Evolutionary conservation across 169 alveolate genomes (phyloP).

Genomic region (Gregarina niphandrodes): DNA sequence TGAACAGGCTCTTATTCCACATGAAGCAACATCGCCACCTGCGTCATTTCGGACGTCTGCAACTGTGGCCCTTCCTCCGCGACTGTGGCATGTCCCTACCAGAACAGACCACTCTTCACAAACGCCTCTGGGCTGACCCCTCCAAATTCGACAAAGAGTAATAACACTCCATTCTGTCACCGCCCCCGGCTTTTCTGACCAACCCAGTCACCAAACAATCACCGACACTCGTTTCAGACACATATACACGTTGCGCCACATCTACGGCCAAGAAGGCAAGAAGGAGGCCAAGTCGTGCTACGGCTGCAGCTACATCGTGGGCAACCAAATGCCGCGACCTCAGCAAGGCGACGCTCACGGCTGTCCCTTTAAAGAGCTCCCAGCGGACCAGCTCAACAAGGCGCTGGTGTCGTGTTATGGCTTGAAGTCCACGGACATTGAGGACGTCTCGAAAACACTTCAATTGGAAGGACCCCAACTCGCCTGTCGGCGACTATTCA

Average conservation of each 20-base stretch:
- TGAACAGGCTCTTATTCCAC: too few species aligned
- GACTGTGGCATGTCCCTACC: background rate
- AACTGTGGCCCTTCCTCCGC: background rate
- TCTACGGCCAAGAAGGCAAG: background rate
- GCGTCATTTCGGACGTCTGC: background rate
- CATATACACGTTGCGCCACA: background rate
- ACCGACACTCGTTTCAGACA: too few species aligned
- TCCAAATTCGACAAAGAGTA: background rate
- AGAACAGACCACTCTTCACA: background rate
- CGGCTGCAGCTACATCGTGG: background rate
- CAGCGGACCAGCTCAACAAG: background rate
- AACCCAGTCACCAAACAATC: too few species aligned
- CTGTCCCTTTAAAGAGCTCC: background rate
- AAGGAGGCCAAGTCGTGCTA: background rate
- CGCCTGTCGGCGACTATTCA: too few species aligned
- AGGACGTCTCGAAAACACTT: too few species aligned
- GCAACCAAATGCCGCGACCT: too few species aligned
- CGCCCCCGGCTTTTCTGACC: too few species aligned
- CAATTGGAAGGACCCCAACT: too few species aligned
- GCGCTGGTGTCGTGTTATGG: background rate
- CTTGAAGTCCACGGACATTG: too few species aligned
- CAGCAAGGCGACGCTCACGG: too few species aligned
- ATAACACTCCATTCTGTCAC: too few species aligned
- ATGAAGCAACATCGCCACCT: conserved; percentile 1
- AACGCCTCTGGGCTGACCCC: background rate